These are phyloP conservation scores for Colletotrichum tamarilloi DNA, from an alignment of 2,329 filamentous ascomycete species.

Conservation along the genomic window DNA sequence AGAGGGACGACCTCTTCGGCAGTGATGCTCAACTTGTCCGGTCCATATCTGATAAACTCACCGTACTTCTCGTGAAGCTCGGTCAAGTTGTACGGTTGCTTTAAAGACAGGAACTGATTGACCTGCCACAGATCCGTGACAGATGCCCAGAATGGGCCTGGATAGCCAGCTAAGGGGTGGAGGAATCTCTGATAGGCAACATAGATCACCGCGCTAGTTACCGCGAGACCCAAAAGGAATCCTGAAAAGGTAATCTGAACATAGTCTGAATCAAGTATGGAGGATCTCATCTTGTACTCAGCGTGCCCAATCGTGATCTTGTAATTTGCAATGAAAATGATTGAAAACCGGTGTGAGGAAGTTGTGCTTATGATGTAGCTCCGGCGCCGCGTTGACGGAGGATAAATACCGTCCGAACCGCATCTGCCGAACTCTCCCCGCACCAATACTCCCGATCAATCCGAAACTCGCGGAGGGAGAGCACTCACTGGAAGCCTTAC, in stretches of 20 bases:
- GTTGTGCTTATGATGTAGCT: not conserved
- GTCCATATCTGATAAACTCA: conserved; percentile 18
- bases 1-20: conserved; percentile 23
- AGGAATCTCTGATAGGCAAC: conserved; percentile 19
- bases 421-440: not conserved
- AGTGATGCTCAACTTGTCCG: conserved; percentile 26
- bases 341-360: not conserved
- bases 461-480: not conserved
- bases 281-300: not conserved
- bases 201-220: not conserved
- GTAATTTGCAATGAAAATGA: not conserved
- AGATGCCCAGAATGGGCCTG: conserved; percentile 20
- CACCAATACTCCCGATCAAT: not conserved
- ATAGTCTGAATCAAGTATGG: not conserved
- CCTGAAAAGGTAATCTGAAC: not conserved
- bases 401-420: not conserved
- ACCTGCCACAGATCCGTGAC: conserved; percentile 25
- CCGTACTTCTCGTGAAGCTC: conserved; percentile 10
- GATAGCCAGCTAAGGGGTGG: conserved; percentile 11
- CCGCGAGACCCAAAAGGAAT: not conserved
- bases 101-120: conserved; percentile 13
- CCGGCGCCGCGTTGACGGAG: not conserved
- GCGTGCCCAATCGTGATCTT: not conserved
- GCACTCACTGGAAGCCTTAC: not conserved
- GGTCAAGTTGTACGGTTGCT: conserved; percentile 22